phyloP scores from a whole-genome alignment of 2,329 filamentous ascomycete genomes.

The Exutisphaerella laricina region DNA sequence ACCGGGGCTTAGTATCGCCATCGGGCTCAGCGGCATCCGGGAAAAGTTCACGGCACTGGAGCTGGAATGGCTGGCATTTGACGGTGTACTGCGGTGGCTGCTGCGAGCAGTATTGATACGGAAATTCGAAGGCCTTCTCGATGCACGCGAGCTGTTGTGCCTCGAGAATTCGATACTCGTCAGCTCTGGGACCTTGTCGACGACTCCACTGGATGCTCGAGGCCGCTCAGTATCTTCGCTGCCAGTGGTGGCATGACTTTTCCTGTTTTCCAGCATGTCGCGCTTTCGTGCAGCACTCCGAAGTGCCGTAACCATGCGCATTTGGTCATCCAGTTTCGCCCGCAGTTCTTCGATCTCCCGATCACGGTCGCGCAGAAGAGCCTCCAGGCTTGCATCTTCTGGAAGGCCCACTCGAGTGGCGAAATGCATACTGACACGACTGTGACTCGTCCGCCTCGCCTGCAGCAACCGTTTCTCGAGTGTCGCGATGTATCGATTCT shows the following conservation, averaged over 20 bases:
- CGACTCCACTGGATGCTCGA: constrained; percentile 13
- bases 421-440: constrained; percentile 74
- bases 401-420: constrained; percentile 35
- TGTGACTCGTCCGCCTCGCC: constrained; percentile 82
- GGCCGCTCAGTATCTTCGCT: constrained; percentile 16
- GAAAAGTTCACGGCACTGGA: constrained; percentile 26
- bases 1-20: constrained; percentile 25
- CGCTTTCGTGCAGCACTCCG: constrained; percentile 79
- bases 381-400: constrained; percentile 62
- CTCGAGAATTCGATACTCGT: constrained; percentile 15
- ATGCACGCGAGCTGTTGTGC: constrained; percentile 21
- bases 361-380: constrained; percentile 79
- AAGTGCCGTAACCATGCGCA: constrained; percentile 83
- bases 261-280: constrained; percentile 50
- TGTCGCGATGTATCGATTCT: constrained; percentile 92
- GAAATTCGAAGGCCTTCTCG: constrained; percentile 18
- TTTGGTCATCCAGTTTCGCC: constrained; percentile 85
- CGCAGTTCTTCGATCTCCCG: constrained; percentile 87
- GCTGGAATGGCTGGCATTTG: constrained; percentile 22
- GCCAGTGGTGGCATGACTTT: constrained; percentile 20
- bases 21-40: constrained; percentile 28
- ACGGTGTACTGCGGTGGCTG: constrained; percentile 26
- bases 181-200: constrained; percentile 21
- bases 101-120: constrained; percentile 1
- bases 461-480: constrained; percentile 89